Conservation (phyloP, 805 yeast genomes). For the Yarrowia sp. region DNA sequence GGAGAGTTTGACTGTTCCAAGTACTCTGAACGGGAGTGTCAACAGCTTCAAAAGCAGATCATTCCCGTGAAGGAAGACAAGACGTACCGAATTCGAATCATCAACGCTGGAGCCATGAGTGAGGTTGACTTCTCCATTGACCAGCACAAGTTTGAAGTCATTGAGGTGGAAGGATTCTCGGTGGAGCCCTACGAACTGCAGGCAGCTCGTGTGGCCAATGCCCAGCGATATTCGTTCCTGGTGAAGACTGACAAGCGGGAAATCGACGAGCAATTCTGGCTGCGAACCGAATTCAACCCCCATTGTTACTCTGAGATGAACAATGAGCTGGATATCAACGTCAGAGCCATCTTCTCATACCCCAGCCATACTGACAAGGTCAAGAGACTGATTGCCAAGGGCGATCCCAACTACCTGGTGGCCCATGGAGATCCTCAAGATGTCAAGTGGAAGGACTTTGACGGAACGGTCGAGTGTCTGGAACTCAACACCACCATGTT, state of each 20-base stretch:
- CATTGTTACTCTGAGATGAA: constrained; percentile 41
- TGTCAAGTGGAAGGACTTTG: constrained; percentile 30
- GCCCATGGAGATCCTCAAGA: not conserved
- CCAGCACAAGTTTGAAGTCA: constrained; percentile 32
- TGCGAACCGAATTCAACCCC: constrained; percentile 41
- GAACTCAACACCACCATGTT: constrained; percentile 33
- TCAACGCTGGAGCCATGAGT: constrained; percentile 39
- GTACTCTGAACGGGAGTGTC: constrained; percentile 16
- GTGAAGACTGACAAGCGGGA: constrained; percentile 40
- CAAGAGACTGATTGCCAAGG: constrained; percentile 19
- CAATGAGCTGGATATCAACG: constrained; percentile 38
- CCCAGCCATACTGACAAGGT: constrained; percentile 30
- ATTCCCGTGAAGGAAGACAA: constrained; percentile 30
- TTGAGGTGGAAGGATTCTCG: constrained; percentile 40
- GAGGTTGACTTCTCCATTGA: constrained; percentile 38
- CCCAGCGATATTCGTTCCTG: constrained; percentile 74
- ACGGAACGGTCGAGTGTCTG: constrained; percentile 33
- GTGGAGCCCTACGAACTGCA: constrained; percentile 32
- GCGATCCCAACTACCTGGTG: not conserved
- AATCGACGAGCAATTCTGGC: constrained; percentile 39
- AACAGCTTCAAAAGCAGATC: constrained; percentile 28
- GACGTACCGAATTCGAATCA: constrained; percentile 32
- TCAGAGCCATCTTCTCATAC: constrained; percentile 39
- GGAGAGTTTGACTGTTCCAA: constrained; percentile 35
- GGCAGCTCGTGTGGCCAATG: constrained; percentile 51